phyloP scores from a whole-genome alignment of 2,329 filamentous ascomycete genomes.

The Pyrenophora tritici-repentis region DNA sequence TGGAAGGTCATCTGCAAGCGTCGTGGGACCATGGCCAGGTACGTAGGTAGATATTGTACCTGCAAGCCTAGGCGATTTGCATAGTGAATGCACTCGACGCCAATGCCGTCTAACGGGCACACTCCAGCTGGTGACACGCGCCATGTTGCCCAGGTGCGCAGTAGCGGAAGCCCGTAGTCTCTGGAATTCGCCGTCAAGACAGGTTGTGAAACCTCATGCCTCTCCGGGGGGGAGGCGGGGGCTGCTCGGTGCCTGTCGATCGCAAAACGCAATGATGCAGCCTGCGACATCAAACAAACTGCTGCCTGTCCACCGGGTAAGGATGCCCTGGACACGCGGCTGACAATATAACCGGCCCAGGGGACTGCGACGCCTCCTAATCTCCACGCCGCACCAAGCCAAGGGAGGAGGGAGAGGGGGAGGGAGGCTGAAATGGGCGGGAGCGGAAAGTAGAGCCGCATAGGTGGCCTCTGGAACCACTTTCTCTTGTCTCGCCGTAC shows the following conservation, averaged over 20 bases:
- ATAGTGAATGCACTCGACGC: neutral
- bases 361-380: constrained; percentile 24
- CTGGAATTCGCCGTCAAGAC: no score
- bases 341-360: constrained; percentile 5
- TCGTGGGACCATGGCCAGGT: neutral
- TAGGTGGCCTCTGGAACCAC: constrained; percentile 12
- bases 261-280: constrained; percentile 19
- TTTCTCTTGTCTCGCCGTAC: neutral
- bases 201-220: no score
- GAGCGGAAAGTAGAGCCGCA: constrained; percentile 27
- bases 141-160: no score
- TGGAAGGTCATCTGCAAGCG: constrained; percentile 6
- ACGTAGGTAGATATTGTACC: no score
- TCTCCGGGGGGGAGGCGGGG: no score
- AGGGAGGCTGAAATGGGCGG: constrained; percentile 25
- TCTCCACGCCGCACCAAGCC: constrained; percentile 10
- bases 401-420: constrained; percentile 5
- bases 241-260: constrained; percentile 20
- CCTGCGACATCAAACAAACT: constrained; percentile 12
- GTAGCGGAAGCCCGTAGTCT: no score
- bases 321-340: constrained; percentile 13
- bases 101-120: no score
- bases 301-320: constrained; percentile 18
- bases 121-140: no score
- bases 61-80: neutral